Evolutionary conservation across 352 stramenopile species (phyloP), one percentile per base, ranked within the genome.

Genomic region (Globisporangium irregulare): DNA sequence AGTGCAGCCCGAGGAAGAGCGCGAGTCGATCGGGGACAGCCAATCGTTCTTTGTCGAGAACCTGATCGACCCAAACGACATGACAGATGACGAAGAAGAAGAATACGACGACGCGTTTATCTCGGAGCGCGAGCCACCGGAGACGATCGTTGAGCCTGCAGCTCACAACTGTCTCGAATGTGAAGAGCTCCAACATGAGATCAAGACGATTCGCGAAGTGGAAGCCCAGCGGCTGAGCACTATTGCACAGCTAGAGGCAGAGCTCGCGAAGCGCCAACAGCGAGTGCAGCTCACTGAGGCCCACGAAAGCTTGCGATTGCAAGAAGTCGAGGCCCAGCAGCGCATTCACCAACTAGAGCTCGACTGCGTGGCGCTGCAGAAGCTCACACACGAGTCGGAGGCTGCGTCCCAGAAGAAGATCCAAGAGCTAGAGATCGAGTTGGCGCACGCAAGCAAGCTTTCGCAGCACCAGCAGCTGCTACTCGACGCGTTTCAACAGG

Each of bases 331-430:
- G 50, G 75, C 73, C 38, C 75, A 66, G 15, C 34, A 72, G 32
- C 76, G 74, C 59, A 76, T 84, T 41, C 60, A 84, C 60, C 61
- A 81, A 48, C 73, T 86, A 38, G 69, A 84, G 22, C 51, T 69
- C 25, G 56, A 64, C 56, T 41, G 32, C 32, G 43, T 50, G 9
- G 24, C 59, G 64, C 57, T 65, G 32, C 57, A 70, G 64, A 63
- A 48, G 3, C 56, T 43, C 32, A 32, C 56, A 1, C 56, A 50
- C 32, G 56, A 62, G 56, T 22, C 32, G 1, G 32, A 59, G 27
- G 24, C 54, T 9, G 46, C 55, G 3, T 59, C 64, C 6, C 56
- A 65, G 32, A 41, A 70, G 32, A 50, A 51, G 32, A 54, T 65
- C 18, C 22, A 38, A 25, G 64, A 27, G 43, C 29, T 70, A 0